Base-by-base conservation (phyloP, 1,284 basidiomycete genomes). In the Microbotryum saponariae region DNA sequence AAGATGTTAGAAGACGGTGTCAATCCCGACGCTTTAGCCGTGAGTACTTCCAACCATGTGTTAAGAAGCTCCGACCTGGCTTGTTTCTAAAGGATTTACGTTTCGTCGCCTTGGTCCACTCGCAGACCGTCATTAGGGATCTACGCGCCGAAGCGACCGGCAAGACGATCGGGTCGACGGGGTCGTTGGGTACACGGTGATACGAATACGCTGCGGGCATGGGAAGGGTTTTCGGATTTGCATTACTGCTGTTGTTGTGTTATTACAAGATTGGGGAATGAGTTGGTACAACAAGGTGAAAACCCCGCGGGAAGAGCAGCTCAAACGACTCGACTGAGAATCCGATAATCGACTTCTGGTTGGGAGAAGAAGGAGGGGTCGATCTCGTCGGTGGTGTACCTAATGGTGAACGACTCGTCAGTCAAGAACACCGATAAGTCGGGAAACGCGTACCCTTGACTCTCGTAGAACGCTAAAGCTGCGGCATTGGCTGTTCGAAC, bases 1-100 rank as follows among this genome's bases (percentile, higher is more conserved):
- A 54, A 56, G 23, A 54, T 65, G 58, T 53, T 65, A 37, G 64
- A 65, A 50, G 61, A 63, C 20, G 64, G 64, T 3, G 51, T 61
- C 21, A 63, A 63, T 23, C 64, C 64, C 14, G 61, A 60, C 45
- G 64, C 64, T 9, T 53, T 65, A 45, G 64, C 64, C 45, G 64
- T 65, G 37, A 29, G 50, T 54, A 9, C 21, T 12, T 10, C 8
- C 42, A 7, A 16, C 27, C 45, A 18, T 49, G 25, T 6, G 16
- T 16, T 16, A 42, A 42, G 12, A 42, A 4, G 37, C 31, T 31
- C 31, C 12, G 37, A 4, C 12, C 14, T 18, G 3, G 37, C 14
- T 16, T 60, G 21, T 21, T 37, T 16, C 6, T n/a, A n/a, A n/a
- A 20, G 14, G 3, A 4, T 7, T 4, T 27, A 25, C 0, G 21